These are phyloP conservation scores for Aspergillus proliferans DNA, from an alignment of 2,329 filamentous ascomycete species.

Conservation along the genomic window DNA sequence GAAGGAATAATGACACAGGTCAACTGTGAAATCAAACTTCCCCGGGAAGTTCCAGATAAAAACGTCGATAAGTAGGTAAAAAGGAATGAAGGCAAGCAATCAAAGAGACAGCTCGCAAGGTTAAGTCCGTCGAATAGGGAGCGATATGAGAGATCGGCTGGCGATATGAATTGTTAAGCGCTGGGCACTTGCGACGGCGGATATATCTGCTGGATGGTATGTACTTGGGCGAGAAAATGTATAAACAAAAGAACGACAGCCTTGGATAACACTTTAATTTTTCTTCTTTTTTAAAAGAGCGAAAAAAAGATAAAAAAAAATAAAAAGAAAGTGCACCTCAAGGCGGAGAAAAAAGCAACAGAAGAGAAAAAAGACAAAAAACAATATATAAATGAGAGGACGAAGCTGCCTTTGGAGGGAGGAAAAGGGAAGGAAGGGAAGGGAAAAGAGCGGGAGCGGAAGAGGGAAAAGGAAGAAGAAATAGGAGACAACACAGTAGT, in stretches of 20 bases:
- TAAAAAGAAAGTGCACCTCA: slow-evolving; percentile 7
- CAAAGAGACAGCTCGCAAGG: background rate
- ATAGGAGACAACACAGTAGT: background rate
- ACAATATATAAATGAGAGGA: background rate
- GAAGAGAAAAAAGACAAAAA: slow-evolving; percentile 4
- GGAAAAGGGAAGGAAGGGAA: slow-evolving; percentile 12
- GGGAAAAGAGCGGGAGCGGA: slow-evolving; percentile 4
- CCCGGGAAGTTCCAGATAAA: slow-evolving; percentile 26
- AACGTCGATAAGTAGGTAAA: background rate
- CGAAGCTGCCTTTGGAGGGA: slow-evolving; percentile 1
- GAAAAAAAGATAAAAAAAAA: slow-evolving; percentile 8
- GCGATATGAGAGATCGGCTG: background rate
- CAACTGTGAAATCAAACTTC: slow-evolving; percentile 30
- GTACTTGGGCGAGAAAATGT: slow-evolving; percentile 5
- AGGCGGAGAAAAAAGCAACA: slow-evolving; percentile 6
- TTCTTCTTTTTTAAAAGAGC: slow-evolving; percentile 20
- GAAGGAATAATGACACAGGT: slow-evolving; percentile 20
- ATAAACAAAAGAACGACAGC: slow-evolving; percentile 29
- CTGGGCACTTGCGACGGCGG: slow-evolving; percentile 9
- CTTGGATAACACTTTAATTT: slow-evolving; percentile 17
- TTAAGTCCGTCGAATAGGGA: background rate
- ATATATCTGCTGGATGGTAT: slow-evolving; percentile 31
- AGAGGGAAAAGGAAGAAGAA: slow-evolving; percentile 1
- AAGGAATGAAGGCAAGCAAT: background rate
- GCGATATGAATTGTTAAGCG: slow-evolving; percentile 4